Percentiles rank a stretch among this genome's conserved stretches.
These are phyloP conservation scores for Phytophthora tentaculata DNA, from an alignment of 352 stramenopile species.

Conservation along the genomic window DNA sequence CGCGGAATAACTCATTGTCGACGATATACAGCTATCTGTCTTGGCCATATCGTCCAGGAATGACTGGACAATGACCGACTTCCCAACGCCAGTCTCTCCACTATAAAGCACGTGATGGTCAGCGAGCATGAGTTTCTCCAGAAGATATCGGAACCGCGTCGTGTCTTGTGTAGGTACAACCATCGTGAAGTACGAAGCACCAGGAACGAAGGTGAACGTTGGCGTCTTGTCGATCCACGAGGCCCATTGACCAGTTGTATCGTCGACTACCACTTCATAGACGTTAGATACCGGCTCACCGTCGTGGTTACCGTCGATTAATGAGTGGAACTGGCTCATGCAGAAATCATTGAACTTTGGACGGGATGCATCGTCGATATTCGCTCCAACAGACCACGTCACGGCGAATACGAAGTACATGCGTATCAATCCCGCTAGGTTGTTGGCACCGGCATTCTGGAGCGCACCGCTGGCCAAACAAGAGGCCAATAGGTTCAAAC, in stretches of 20 bases:
- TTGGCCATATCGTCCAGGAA: conserved; percentile 92
- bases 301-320: conserved; percentile 61
- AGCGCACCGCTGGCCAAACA: conserved; percentile 58
- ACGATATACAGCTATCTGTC: conserved; percentile 77
- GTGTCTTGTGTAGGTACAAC: conserved; percentile 95
- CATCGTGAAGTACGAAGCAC: conserved; percentile 94
- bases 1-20: conserved; percentile 91
- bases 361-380: conserved; percentile 85
- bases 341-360: conserved; percentile 91
- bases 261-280: conserved; percentile 88
- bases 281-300: conserved; percentile 70
- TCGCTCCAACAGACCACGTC: conserved; percentile 87
- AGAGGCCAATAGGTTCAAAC: conserved; percentile 87
- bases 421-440: conserved; percentile 63
- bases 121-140: conserved; percentile 88
- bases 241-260: conserved; percentile 70
- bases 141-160: conserved; percentile 93
- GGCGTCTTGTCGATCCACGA: conserved; percentile 92
- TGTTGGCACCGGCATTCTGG: conserved; percentile 48
- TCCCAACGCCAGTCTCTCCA: conserved; percentile 93
- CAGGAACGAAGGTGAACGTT: conserved; percentile 85
- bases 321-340: conserved; percentile 61
- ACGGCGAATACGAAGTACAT: conserved; percentile 92
- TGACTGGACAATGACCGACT: conserved; percentile 92
- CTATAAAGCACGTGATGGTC: conserved; percentile 90